phyloP scores from a whole-genome alignment of 306 rosid genomes.

The Casuarina cunninghamiana region DNA sequence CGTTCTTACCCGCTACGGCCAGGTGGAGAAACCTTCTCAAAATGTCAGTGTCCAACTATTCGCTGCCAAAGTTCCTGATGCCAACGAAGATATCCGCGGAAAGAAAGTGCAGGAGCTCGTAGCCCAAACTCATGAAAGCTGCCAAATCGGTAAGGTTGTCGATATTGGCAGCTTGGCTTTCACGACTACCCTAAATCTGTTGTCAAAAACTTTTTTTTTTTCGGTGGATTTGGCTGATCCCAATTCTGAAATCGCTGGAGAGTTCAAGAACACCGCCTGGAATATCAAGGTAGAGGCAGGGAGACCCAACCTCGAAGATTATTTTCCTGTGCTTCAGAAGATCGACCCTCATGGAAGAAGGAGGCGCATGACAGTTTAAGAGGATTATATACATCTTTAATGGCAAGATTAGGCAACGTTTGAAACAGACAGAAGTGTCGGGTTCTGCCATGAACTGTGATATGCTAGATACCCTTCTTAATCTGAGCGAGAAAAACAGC shows the following conservation, averaged over 20 bases:
- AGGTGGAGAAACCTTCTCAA: conserved; percentile 47
- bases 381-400: conserved; percentile 29
- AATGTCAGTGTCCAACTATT: conserved; percentile 32
- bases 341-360: conserved; percentile 44
- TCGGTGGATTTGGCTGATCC: conserved; percentile 38
- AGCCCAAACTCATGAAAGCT: conserved; percentile 8
- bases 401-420: conserved; percentile 20
- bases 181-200: conserved; percentile 38
- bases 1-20: conserved; percentile 36
- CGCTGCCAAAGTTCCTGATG: conserved; percentile 39
- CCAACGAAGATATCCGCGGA: conserved; percentile 10
- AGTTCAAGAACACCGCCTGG: conserved; percentile 33
- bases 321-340: conserved; percentile 38
- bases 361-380: neutral
- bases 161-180: conserved; percentile 47
- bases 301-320: conserved; percentile 47
- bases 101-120: conserved; percentile 32
- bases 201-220: conserved; percentile 51
- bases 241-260: conserved; percentile 22
- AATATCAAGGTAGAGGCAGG: conserved; percentile 37
- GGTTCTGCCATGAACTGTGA: conserved; percentile 16
- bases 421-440: conserved; percentile 20
- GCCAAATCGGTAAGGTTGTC: conserved; percentile 25
- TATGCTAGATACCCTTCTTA: conserved; percentile 46
- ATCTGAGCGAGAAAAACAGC: conserved; percentile 30